Base-by-base conservation (phyloP, 352 stramenopile species). In the Blastocystis sp. region DNA sequence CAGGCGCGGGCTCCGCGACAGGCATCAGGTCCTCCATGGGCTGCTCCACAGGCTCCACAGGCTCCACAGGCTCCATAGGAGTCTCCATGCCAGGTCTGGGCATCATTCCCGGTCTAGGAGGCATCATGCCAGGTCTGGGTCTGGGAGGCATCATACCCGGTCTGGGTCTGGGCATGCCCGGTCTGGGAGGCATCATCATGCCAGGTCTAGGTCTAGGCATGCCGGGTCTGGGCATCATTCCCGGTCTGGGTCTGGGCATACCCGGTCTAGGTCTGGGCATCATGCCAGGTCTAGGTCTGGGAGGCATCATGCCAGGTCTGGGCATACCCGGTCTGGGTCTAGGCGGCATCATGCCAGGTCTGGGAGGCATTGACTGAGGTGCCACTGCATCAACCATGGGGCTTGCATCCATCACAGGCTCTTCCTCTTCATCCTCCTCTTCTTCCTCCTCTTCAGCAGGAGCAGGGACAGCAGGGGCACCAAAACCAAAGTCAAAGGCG, bases 201-300 rank as follows among this genome's bases (percentile, higher is more conserved):
- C 74, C 74, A 48, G 74, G 74, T 43, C 74, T 53, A 40, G 74
- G 74, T 14, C 53, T 28, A 66, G 53, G 64, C 74, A 84, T 84
- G n/a, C 52, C 74, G 38, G 74, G 74, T 4, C 74, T 52, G 23
- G 74, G 74, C n/a, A 14, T n/a, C 48, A 56, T 56, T 14, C 66
- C 9, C 19, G 66, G 66, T 38, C 66, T 34, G 59, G 66, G 66
- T 21, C 28, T 34, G n/a, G 28, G 28, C 69, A 62, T 79, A 17
- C 43, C 69, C 53, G 74, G 74, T 28, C 74, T n/a, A 84, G 74
- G 74, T 21, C 66, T 7, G 14, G 48, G 66, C 64, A 19, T 21
- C 74, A 84, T 84, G 9, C 74, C 74, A 48, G 74, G 74, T 43
- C 74, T 53, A 40, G 74, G 74, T 14, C 53, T 28, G 41, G 53